Percentiles rank a stretch among this genome's conserved stretches.
These are phyloP conservation scores for Colletotrichum horii DNA, from an alignment of 2,329 filamentous ascomycete species.

Conservation along the genomic window DNA sequence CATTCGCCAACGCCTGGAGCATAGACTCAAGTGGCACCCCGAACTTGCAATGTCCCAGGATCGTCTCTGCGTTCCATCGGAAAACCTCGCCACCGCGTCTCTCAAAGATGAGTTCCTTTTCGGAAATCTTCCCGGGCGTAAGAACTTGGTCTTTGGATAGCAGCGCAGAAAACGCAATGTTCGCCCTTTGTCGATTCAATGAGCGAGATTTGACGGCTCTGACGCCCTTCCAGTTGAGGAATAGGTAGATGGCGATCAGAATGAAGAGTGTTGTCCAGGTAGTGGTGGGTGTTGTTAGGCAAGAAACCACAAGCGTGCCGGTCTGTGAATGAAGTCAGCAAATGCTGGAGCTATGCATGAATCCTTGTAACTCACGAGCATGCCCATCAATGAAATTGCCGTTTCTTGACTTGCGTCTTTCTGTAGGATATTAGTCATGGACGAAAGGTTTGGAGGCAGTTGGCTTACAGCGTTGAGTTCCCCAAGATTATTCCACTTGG, in stretches of 20 bases:
- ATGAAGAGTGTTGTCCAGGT: slow-evolving; percentile 3
- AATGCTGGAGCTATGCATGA: rapidly evolving
- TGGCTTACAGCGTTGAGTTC: slow-evolving; percentile 6
- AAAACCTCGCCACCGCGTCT: slow-evolving; percentile 5
- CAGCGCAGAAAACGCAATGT: slow-evolving; percentile 8
- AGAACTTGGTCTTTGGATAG: background rate
- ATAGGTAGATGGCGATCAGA: background rate
- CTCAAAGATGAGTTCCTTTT: slow-evolving; percentile 8
- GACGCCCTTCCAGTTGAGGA: slow-evolving; percentile 16
- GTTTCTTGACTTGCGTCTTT: slow-evolving; percentile 19
- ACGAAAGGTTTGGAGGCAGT: rapidly evolving
- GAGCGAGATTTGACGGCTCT: slow-evolving; percentile 9
- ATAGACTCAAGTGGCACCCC: background rate
- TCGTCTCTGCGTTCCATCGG: background rate
- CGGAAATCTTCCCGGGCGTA: background rate
- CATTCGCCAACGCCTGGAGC: background rate
- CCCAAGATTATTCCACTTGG: slow-evolving; percentile 17
- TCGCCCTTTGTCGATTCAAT: slow-evolving; percentile 11
- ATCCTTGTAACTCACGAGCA: background rate
- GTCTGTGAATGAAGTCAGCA: background rate
- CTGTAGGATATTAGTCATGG: background rate
- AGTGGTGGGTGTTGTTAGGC: background rate
- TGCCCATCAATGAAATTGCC: slow-evolving; percentile 13
- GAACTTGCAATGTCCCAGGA: slow-evolving; percentile 10
- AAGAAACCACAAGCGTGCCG: slow-evolving; percentile 1